These are phyloP conservation scores for Trichoderma sp. DNA, from an alignment of 2,329 filamentous ascomycete species.

Conservation along the genomic window DNA sequence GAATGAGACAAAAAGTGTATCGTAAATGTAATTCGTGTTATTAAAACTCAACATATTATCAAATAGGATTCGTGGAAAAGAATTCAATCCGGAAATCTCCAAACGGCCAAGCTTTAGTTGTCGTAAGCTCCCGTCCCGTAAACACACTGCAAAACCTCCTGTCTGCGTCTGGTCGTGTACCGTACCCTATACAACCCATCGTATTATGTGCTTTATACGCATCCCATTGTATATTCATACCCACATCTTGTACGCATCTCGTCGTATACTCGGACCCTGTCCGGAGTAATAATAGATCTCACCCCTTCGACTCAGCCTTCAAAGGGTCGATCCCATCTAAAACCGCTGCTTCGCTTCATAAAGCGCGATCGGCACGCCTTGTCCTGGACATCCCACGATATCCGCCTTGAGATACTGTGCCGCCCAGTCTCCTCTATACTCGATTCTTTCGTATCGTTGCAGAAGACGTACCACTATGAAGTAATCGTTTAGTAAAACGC, in stretches of 20 bases:
- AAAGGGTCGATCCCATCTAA: neutral
- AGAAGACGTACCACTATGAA: slow-evolving; percentile 48
- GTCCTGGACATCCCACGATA: slow-evolving; percentile 43
- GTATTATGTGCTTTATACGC: neutral
- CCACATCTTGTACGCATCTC: neutral
- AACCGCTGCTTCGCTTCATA: slow-evolving; percentile 29
- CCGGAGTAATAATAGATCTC: neutral
- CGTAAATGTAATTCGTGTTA: neutral
- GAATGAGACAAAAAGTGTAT: neutral
- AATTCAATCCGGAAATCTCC: neutral
- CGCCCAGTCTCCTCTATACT: slow-evolving; percentile 47
- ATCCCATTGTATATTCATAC: neutral
- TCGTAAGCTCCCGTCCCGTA: neutral
- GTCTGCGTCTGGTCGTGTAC: neutral
- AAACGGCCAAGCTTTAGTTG: neutral
- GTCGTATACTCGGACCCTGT: neutral
- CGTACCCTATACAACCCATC: neutral
- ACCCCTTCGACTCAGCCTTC: neutral
- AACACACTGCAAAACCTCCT: neutral
- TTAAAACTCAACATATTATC: neutral
- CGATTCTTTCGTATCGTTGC: slow-evolving; percentile 57
- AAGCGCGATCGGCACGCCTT: slow-evolving; percentile 43
- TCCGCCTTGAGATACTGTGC: slow-evolving; percentile 46
- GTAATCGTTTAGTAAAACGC: neutral
- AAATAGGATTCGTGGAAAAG: neutral